Evolutionary conservation across 305 asterid genomes (phyloP).

Genomic region (Fraxinus sp.): DNA sequence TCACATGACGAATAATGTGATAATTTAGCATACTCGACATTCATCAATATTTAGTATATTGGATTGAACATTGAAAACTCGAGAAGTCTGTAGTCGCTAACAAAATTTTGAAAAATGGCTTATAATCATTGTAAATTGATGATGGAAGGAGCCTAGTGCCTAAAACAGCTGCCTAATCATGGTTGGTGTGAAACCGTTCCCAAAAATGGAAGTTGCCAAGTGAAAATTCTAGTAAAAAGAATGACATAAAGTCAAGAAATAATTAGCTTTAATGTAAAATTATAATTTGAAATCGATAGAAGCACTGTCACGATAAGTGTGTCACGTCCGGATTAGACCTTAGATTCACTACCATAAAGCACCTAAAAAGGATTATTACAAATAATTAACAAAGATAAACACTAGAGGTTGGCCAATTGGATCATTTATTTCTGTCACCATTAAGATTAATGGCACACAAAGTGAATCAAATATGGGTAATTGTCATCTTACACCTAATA

Average conservation of each 20-base stretch:
- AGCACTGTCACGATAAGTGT: slow-evolving; percentile 1
- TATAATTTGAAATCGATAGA: slow-evolving; percentile 24
- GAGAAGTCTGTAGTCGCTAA: too few relatives aligned
- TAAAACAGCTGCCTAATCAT: slow-evolving; percentile 8
- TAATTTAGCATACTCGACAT: too few relatives aligned
- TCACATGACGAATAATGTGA: too few relatives aligned
- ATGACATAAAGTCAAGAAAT: slow-evolving; percentile 11
- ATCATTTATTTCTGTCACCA: slow-evolving; percentile 13
- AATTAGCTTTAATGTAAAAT: slow-evolving; percentile 24
- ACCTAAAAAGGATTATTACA: not conserved
- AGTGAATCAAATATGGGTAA: not conserved
- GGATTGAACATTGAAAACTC: too few relatives aligned
- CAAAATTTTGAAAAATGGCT: not conserved
- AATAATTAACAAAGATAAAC: not conserved
- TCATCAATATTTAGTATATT: too few relatives aligned
- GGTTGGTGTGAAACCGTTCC: not conserved
- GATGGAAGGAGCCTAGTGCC: slow-evolving; percentile 25
- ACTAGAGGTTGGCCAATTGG: not conserved
- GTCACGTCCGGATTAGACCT: slow-evolving; percentile 33
- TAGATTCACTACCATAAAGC: slow-evolving; percentile 32
- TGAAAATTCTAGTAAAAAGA: slow-evolving; percentile 10
- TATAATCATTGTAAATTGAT: slow-evolving; percentile 22
- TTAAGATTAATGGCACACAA: slow-evolving; percentile 22
- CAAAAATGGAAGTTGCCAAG: not conserved
- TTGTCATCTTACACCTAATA: not conserved